Percentiles rank a stretch among this genome's conserved stretches.
Evolutionary conservation across 2,329 filamentous ascomycete genomes (phyloP).

Genomic region (Colletotrichum neosansevieriae): DNA sequence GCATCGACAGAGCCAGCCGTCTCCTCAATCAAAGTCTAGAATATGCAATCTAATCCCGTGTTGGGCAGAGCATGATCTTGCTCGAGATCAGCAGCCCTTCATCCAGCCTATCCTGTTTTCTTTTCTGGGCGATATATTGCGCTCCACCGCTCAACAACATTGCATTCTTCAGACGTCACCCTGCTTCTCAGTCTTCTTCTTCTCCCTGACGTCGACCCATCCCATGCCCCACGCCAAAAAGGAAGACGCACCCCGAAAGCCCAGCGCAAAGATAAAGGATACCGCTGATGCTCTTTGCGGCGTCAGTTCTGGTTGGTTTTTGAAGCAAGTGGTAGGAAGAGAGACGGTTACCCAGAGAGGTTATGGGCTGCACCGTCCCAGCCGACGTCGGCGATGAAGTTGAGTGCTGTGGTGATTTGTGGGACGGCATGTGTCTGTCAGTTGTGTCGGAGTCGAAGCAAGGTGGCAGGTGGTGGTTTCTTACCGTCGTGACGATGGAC

Average conservation of each 20-base stretch:
- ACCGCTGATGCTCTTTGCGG: too few relatives aligned
- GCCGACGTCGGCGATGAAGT: slow-evolving; percentile 47
- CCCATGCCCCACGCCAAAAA: too few relatives aligned
- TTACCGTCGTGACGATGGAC: slow-evolving; percentile 65
- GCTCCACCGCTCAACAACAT: too few relatives aligned
- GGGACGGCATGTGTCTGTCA: slow-evolving; percentile 56
- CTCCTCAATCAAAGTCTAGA: background rate
- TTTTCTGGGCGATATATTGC: too few relatives aligned
- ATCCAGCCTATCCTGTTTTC: too few relatives aligned
- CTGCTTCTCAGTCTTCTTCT: too few relatives aligned
- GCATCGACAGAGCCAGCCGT: background rate
- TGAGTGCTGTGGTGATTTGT: slow-evolving; percentile 62
- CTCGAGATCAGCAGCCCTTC: too few relatives aligned
- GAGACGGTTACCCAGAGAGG: slow-evolving; percentile 53
- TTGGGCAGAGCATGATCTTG: too few relatives aligned
- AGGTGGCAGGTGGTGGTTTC: background rate
- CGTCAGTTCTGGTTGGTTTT: slow-evolving; percentile 23
- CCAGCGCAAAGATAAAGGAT: too few relatives aligned
- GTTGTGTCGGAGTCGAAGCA: background rate
- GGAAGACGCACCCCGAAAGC: too few relatives aligned
- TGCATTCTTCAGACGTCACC: too few relatives aligned
- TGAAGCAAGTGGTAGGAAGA: background rate
- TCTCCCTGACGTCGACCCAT: too few relatives aligned
- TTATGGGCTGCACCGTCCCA: slow-evolving; percentile 52
- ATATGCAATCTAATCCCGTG: background rate